Percentiles rank a stretch among this genome's conserved stretches.
Evolutionary conservation across 1,284 basidiomycete species (phyloP).

Genomic region (Laetiporus sulphureus): DNA sequence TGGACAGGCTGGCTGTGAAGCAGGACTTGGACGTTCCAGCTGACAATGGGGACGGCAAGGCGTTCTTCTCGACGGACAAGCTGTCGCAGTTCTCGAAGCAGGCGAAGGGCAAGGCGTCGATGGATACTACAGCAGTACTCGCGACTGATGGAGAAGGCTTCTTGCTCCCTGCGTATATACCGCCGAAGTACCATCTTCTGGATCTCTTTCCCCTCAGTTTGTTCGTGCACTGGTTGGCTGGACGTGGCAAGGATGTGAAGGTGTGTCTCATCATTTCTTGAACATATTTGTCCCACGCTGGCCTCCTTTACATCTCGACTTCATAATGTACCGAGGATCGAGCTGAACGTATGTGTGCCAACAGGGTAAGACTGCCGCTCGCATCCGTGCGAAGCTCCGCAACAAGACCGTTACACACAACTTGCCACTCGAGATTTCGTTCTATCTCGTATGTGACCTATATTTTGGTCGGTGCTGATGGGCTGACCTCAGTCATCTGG

Average conservation of each 20-base stretch:
- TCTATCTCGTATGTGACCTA: constrained; percentile 64
- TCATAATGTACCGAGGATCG: no score
- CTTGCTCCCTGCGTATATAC: constrained; percentile 50
- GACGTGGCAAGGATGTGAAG: constrained; percentile 41
- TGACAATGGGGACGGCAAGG: no score
- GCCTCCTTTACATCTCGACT: no score
- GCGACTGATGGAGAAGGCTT: constrained; percentile 31
- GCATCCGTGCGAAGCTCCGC: constrained; percentile 41
- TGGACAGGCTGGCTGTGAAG: background rate
- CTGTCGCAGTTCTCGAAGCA: no score
- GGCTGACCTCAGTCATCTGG: no score
- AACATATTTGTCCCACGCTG: no score
- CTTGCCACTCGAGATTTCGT: constrained; percentile 65
- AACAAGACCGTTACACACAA: constrained; percentile 51
- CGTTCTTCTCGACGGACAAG: no score
- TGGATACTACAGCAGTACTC: no score
- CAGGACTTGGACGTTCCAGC: no score
- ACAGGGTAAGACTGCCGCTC: constrained; percentile 46
- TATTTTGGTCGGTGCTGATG: no score
- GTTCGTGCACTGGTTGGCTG: constrained; percentile 40
- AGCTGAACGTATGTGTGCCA: background rate
- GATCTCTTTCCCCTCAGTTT: constrained; percentile 70
- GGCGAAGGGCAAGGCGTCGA: constrained; percentile 11
- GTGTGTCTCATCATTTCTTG: constrained; percentile 21
- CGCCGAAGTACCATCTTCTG: constrained; percentile 57